phyloP scores from a whole-genome alignment of 2,329 filamentous ascomycete species.

The Colletotrichum magnum region DNA sequence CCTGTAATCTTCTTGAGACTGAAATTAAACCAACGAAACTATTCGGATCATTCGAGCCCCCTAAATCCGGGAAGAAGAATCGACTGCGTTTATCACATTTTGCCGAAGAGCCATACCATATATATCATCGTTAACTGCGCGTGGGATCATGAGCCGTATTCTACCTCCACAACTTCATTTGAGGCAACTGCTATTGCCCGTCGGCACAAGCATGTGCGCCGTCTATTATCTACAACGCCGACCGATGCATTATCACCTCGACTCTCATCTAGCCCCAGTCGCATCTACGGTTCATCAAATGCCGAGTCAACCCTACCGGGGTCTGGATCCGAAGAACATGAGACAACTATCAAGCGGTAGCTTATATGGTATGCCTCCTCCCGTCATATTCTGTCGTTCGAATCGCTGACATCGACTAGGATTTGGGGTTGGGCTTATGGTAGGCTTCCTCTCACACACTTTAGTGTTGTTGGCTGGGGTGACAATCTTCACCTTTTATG shows the following conservation, averaged over 20 bases:
- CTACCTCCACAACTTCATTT: background rate
- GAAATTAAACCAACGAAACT: no score
- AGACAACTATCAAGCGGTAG: constrained; percentile 38
- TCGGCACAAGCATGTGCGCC: constrained; percentile 33
- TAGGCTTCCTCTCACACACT: constrained; percentile 79
- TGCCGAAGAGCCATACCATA: no score
- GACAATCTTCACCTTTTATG: constrained; percentile 74
- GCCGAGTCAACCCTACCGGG: constrained; percentile 6
- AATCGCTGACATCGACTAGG: constrained; percentile 56
- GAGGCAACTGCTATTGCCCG: constrained; percentile 22
- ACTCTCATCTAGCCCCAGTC: constrained; percentile 1
- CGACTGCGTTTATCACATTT: no score
- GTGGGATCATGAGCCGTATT: constrained; percentile 19
- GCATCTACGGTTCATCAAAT: background rate
- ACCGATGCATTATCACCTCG: constrained; percentile 10
- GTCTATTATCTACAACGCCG: constrained; percentile 19
- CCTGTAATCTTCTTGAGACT: no score
- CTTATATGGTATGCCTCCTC: constrained; percentile 24
- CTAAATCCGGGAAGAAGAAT: no score
- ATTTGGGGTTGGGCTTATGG: constrained; percentile 73
- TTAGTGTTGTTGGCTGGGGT: constrained; percentile 78
- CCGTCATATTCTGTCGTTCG: background rate
- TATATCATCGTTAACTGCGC: background rate
- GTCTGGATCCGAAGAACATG: constrained; percentile 30
- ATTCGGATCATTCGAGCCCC: no score